Evolutionary conservation across 139 green algal species (phyloP).

Genomic region (Tetradesmus obliquus): DNA sequence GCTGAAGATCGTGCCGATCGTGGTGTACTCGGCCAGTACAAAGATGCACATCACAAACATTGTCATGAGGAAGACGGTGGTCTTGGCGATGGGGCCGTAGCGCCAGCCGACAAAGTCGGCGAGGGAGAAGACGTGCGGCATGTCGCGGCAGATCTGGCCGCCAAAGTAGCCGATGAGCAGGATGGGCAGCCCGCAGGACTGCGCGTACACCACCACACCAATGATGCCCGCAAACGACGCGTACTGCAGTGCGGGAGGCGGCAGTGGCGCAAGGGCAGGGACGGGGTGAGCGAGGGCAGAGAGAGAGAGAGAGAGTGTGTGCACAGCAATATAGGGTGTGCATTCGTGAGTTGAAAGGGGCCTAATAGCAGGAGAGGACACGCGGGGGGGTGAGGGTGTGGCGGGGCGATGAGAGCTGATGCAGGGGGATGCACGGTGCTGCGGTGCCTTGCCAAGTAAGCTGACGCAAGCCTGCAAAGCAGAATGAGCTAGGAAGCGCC

Average conservation of each 20-base stretch:
- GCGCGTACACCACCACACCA: slow-evolving; percentile 75
- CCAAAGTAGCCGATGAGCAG: slow-evolving; percentile 68
- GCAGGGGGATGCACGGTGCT: no score
- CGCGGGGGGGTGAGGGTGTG: no score
- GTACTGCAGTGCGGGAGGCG: slow-evolving; percentile 43
- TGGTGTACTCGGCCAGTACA: slow-evolving; percentile 55
- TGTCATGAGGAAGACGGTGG: slow-evolving; percentile 61
- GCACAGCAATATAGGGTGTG: neutral
- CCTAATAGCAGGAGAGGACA: neutral
- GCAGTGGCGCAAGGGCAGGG: neutral
- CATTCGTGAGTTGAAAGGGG: neutral
- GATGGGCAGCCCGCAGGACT: slow-evolving; percentile 79
- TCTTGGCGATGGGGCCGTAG: slow-evolving; percentile 67
- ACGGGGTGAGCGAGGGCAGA: neutral
- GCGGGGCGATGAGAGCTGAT: no score
- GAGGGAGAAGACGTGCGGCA: slow-evolving; percentile 60
- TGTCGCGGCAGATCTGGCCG: slow-evolving; percentile 3
- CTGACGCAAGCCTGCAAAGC: no score
- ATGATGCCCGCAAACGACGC: slow-evolving; percentile 71
- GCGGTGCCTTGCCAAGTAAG: no score
- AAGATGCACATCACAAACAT: slow-evolving; percentile 82
- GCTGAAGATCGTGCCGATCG: slow-evolving; percentile 79
- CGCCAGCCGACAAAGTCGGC: slow-evolving; percentile 77
- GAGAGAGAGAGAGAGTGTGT: neutral
- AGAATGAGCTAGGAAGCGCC: no score